Base-by-base conservation (phyloP, 495 filamentous ascomycete genomes). In the Penicillium odoratum region DNA sequence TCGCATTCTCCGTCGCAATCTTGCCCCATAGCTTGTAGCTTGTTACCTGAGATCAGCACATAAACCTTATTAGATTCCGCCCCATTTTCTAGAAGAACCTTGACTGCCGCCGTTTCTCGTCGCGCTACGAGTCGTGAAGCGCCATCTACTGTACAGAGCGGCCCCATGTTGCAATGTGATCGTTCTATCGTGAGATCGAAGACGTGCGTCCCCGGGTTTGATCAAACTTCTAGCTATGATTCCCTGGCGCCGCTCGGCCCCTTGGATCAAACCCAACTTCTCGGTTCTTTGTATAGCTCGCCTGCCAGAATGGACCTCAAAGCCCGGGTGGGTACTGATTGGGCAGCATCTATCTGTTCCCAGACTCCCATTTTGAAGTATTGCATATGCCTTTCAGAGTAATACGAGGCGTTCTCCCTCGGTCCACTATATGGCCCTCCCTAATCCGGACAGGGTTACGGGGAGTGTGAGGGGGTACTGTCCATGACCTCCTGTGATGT, bases 11-110 rank as follows among this genome's bases (percentile, higher is more conserved):
- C 48, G 8, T 25, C 18, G 47, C 47, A 49, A 51, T 51, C 48
- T 28, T n/a, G n/a, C 16, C n/a, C 31, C 16, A 3, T 38, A 7
- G 6, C 18, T 28, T 4, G 21, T 25, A 30, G 48, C 48, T 51
- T 29, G 15, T 40, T 51, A 8, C 0, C 3, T 13, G 31, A 25
- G 48, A 38, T 51, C 48, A 30, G 31, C 48, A n/a, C 16, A 21
- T 40, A 51, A 21, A 25, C 31, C 33, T 30, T 40, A 51, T 51
- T 51, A 16, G 30, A n/a, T 15, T 48, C 26, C 46, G 30, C 47
- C 47, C 48, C 30, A 28, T 38, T 7, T 26, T 51, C 48, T 18
- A 51, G 31, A 36, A 36, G 48, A 38, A 38, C 16, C 31, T 51
- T 36, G 48, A 51, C 16, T 21, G 40, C 25, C 48, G 48, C 47